Base-by-base conservation (phyloP, 2,329 filamentous ascomycete species). In the Arthrinium phaeospermum region DNA sequence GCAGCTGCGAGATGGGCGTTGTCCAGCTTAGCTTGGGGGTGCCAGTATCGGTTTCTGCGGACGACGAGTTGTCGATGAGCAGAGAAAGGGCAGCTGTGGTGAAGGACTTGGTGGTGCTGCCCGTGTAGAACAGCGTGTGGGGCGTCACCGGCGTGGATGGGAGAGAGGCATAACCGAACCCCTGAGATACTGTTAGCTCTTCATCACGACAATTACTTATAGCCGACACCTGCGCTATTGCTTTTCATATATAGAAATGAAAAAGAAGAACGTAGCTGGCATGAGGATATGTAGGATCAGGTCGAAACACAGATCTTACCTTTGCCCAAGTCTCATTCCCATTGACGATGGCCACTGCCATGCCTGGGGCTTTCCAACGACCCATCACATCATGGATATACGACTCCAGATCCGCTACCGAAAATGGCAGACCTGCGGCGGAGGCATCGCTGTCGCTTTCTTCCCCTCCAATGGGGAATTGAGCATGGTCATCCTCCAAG, bases 51-150 rank as follows among this genome's bases (percentile, higher is more conserved):
- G 49, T 4, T 1, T 49, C 22, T 7, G 47, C 2, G 3, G 49
- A 27, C 22, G 81, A 79, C 14, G 84, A 79, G 10, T 86, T 81
- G n/a, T 84, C 83, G 7, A 89, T 80, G 10, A 90, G 83, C 2
- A 89, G 77, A 1, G 86, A 83, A 1, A 90, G 77, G 0, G 83
- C 82, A 0, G 87, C 87, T 0, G 86, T 84, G 0, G 85, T 86
- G 67, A 89, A 84, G 2, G 87, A 86, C 77, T 91, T 91, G 27
- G 87, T 89, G 0, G 85, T 89, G 57, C 87, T 90, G 1, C 85
- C 90, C 2, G 82, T 83, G 72, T 87, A 88, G 80, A 87, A 91
- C 3, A 91, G 81, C 0, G 88, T 90, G 44, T 86, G 80, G 0
- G 85, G 77, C 0, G 82, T 86, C 12, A 84, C 83, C 0, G 81